phyloP scores from a whole-genome alignment of 495 filamentous ascomycete species.

The Pseudoneurospora amorphoporcata region DNA sequence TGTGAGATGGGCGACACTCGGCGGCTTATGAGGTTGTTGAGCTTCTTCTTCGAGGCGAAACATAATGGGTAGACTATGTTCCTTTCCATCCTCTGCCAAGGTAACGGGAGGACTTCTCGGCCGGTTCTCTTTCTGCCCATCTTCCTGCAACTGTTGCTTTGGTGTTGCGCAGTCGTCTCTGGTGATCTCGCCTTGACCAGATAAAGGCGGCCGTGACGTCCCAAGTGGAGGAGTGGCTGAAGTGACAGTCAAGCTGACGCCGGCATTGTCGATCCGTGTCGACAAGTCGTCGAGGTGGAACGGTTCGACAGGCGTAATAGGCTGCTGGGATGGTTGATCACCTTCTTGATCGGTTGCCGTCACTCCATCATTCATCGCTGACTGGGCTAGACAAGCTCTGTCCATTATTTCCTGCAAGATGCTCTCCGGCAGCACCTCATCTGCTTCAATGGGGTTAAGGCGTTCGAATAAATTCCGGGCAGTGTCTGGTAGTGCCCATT shows the following conservation, averaged over 20 bases:
- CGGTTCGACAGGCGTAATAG: constrained; percentile 25
- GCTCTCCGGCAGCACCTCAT: constrained; percentile 41
- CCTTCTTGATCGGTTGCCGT: neutral
- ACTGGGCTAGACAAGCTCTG: constrained; percentile 16
- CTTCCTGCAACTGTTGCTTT: constrained; percentile 1
- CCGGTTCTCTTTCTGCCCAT: neutral
- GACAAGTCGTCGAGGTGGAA: constrained; percentile 27
- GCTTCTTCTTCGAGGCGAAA: constrained; percentile 7
- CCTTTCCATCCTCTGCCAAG: constrained; percentile 3
- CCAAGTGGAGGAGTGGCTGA: neutral
- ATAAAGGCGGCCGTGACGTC: constrained; percentile 6
- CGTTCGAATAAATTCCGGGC: constrained; percentile 36
- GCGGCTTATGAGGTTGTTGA: neutral
- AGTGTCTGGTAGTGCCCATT: constrained; percentile 39
- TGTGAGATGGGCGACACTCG: neutral
- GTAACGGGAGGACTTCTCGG: neutral
- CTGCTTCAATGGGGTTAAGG: constrained; percentile 37
- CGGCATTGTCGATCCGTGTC: constrained; percentile 5
- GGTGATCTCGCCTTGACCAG: constrained; percentile 1
- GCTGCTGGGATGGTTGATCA: neutral
- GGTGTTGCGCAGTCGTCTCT: constrained; percentile 8
- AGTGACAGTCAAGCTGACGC: neutral
- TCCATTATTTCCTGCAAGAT: constrained; percentile 32
- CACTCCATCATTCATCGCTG: constrained; percentile 7
- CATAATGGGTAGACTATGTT: constrained; percentile 12